A percentile compares a stretch with the other conserved stretches of the same genome.
These are phyloP conservation scores for Colletotrichum neosansevieriae DNA, from an alignment of 2,329 filamentous ascomycete genomes.

Conservation along the genomic window DNA sequence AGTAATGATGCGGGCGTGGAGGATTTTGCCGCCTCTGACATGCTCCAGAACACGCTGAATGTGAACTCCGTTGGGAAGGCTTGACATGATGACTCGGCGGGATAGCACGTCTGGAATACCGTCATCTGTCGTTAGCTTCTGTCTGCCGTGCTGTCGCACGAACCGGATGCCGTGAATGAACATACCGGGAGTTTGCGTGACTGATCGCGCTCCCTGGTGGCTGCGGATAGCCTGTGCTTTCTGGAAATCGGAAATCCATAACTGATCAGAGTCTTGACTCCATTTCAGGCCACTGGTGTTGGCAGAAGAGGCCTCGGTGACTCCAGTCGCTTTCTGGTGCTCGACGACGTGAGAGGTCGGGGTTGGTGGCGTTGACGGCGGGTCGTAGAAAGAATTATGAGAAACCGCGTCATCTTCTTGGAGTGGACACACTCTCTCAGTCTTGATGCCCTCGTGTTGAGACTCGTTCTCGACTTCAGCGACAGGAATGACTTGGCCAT, in stretches of 20 bases:
- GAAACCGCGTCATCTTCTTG: no score
- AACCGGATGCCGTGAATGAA: conserved; percentile 35
- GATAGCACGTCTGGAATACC: conserved; percentile 25
- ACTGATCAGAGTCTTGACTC: neutral
- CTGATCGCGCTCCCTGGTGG: conserved; percentile 16
- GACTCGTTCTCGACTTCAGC: neutral
- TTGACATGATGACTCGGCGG: conserved; percentile 34
- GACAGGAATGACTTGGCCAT: neutral
- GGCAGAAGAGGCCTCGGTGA: neutral
- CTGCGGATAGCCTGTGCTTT: conserved; percentile 20
- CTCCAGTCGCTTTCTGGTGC: neutral
- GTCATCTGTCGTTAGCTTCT: conserved; percentile 14
- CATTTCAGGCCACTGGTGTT: conserved; percentile 1
- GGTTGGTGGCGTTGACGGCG: neutral
- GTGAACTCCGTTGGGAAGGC: conserved; percentile 26
- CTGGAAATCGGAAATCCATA: conserved; percentile 22
- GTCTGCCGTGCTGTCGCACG: conserved; percentile 2
- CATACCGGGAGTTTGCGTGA: conserved; percentile 25
- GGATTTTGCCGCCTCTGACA: conserved; percentile 30
- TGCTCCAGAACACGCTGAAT: conserved; percentile 33
- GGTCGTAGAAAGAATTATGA: no score
- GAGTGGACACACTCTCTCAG: no score
- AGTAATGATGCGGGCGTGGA: conserved; percentile 22
- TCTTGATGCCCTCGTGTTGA: neutral
- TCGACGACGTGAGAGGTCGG: neutral